Percentiles rank a stretch among this genome's conserved stretches.
These are phyloP conservation scores for Cantharellus anzutake DNA, from an alignment of 768 basidiomycete genomes.

Conservation along the genomic window DNA sequence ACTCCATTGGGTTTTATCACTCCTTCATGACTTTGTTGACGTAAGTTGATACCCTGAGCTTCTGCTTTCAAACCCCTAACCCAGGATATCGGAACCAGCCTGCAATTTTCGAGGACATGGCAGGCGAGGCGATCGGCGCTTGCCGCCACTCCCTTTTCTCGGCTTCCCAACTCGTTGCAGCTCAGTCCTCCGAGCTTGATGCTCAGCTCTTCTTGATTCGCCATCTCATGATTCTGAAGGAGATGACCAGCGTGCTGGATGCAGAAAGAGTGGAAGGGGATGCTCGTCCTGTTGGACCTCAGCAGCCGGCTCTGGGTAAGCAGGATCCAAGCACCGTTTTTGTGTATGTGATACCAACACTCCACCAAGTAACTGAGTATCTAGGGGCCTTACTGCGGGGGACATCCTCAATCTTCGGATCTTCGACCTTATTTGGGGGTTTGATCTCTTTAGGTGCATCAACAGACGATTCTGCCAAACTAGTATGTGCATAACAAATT, in stretches of 20 bases:
- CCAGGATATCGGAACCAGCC: conserved; percentile 28
- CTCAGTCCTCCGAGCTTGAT: conserved; percentile 35
- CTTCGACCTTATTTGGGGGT: conserved; percentile 14
- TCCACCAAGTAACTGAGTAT: background rate
- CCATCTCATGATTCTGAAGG: conserved; percentile 81
- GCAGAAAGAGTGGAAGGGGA: conserved; percentile 23
- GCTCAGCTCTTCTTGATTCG: conserved; percentile 76
- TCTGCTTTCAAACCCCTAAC: background rate
- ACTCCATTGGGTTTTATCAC: conserved; percentile 80
- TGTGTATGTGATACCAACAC: background rate
- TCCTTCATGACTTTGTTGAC: conserved; percentile 83
- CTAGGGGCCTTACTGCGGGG: conserved; percentile 32
- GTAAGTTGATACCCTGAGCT: conserved; percentile 23
- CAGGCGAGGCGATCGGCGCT: conserved; percentile 73
- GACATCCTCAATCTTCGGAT: conserved; percentile 39
- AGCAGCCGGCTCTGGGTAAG: conserved; percentile 24
- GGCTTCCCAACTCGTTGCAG: conserved; percentile 46
- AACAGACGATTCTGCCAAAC: conserved; percentile 12
- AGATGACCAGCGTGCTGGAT: conserved; percentile 31
- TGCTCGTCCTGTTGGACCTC: conserved; percentile 30
- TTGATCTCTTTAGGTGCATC: conserved; percentile 43
- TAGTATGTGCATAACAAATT: conserved; percentile 3
- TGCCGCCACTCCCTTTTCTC: conserved; percentile 65
- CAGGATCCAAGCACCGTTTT: conserved; percentile 30
- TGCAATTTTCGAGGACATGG: conserved; percentile 92